Evolutionary conservation across 176 grass and related monocot species (phyloP).

Genomic region (Hordeum marinum): DNA sequence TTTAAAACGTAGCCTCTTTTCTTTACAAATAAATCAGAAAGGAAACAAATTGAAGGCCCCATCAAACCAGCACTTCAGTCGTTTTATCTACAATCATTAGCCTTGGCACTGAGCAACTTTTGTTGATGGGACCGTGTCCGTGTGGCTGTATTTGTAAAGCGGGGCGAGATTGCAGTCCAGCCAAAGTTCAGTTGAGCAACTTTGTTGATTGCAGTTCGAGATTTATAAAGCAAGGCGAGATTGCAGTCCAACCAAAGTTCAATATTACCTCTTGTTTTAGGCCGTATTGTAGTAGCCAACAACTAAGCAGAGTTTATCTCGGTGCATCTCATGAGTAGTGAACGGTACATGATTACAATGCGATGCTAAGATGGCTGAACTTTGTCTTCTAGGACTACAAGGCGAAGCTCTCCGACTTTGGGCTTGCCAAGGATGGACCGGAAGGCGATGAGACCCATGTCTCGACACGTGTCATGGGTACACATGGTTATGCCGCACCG

Average conservation of each 20-base stretch:
- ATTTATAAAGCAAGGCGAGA: no score
- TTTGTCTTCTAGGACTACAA: slow-evolving; percentile 44
- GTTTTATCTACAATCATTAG: no score
- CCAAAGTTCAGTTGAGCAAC: no score
- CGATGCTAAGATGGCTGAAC: not conserved
- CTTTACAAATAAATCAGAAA: not conserved
- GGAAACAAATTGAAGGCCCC: not conserved
- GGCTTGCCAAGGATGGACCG: slow-evolving; percentile 77
- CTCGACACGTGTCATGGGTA: slow-evolving; percentile 86
- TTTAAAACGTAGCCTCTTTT: not conserved
- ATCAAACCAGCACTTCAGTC: not conserved
- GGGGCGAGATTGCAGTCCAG: no score
- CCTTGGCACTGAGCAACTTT: no score
- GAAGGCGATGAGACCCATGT: slow-evolving; percentile 81
- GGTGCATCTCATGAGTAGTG: not conserved
- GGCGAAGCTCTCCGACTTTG: slow-evolving; percentile 84
- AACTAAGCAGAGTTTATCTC: rapidly evolving
- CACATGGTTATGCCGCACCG: slow-evolving; percentile 81
- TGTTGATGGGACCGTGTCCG: no score
- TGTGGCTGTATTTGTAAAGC: no score
- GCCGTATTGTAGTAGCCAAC: not conserved
- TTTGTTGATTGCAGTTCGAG: no score
- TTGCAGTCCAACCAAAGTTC: not conserved
- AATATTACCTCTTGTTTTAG: not conserved
- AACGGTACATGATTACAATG: not conserved